Evolutionary conservation across 306 rosid genomes (phyloP), one percentile per base, ranked within the genome.

Genomic region (Delonix regia): DNA sequence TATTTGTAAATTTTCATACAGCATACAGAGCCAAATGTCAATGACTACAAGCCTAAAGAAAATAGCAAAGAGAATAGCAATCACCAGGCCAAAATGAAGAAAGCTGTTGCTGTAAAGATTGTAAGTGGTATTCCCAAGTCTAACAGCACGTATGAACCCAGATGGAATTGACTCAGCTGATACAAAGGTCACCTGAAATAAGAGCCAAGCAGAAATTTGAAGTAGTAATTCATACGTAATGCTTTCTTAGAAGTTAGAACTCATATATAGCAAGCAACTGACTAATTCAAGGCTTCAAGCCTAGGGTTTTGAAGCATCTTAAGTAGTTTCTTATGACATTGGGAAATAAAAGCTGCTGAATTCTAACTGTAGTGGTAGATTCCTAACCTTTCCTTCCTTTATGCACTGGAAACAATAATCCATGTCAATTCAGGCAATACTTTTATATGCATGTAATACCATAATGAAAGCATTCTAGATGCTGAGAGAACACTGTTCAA

Each of bases 51-150:
- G 39, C 56, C 36, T 39, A 73, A 4, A 90, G 83, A 77, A 57
- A 41, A 73, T 15, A 57, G 56, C 14, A 55, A 60, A 48, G 9
- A 45, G 44, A 78, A 75, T 2, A 73, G 71, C 48, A 77, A 75
- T 79, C 72, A 95, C 99, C 99, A 87, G 97, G 81, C 99, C 99
- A 72, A 81, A 86, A 83, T 96, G 98, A 80, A 96, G 97, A 83
- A 93, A 89, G 91, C 99, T 96, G 90, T 93, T 96, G 78, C 98
- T 90, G 86, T 96, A 96, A 59, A 96, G 91, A 88, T 81, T 91
- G 81, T 93, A 96, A 13, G 96, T 86, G 62, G 78, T 56, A 81
- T 91, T 96, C 71, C 96, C 92, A 85, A 90, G 81, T 82, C 81
- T 83, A 73, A 96, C 83, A 41, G 84, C 73, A 39, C 78, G 94